Conservation (phyloP, 164 flowering plant species). For the Malania oleifera region DNA sequence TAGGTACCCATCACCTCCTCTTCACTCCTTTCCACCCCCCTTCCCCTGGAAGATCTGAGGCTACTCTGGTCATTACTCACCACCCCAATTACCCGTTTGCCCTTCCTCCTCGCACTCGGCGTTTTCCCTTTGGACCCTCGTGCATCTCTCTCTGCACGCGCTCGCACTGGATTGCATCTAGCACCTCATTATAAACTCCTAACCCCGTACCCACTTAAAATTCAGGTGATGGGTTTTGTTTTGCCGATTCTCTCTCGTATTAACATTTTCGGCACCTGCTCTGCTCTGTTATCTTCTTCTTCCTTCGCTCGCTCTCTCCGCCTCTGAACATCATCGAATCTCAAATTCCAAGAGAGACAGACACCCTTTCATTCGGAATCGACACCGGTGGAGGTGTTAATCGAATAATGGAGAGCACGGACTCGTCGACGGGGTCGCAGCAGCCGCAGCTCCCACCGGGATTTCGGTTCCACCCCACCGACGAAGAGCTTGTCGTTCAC, state of each 20-base stretch:
- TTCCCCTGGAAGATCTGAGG: too few species aligned
- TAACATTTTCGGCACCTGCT: conserved; percentile 7
- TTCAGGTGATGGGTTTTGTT: too few species aligned
- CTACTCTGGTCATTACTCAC: too few species aligned
- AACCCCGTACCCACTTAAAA: conserved; percentile 13
- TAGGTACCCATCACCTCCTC: conserved; percentile 3
- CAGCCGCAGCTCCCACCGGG: conserved; percentile 82
- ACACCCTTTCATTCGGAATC: not conserved
- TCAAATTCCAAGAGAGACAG: not conserved
- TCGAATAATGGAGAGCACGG: conserved; percentile 48
- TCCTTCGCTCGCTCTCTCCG: not conserved
- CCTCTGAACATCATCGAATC: not conserved
- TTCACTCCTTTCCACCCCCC: not conserved
- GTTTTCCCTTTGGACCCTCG: not conserved
- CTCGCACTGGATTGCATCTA: not conserved
- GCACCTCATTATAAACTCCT: not conserved
- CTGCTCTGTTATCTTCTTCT: not conserved
- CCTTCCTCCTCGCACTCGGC: not conserved
- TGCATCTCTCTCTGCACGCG: not conserved
- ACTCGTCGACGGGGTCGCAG: conserved; percentile 46
- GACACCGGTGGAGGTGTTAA: not conserved
- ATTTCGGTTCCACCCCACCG: conserved; percentile 80
- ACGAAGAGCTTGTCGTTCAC: conserved; percentile 81
- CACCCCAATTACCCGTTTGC: too few species aligned
- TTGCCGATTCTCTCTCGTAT: conserved; percentile 8